These are phyloP conservation scores for Comarum palustre DNA, from an alignment of 306 rosid genomes.

Conservation along the genomic window DNA sequence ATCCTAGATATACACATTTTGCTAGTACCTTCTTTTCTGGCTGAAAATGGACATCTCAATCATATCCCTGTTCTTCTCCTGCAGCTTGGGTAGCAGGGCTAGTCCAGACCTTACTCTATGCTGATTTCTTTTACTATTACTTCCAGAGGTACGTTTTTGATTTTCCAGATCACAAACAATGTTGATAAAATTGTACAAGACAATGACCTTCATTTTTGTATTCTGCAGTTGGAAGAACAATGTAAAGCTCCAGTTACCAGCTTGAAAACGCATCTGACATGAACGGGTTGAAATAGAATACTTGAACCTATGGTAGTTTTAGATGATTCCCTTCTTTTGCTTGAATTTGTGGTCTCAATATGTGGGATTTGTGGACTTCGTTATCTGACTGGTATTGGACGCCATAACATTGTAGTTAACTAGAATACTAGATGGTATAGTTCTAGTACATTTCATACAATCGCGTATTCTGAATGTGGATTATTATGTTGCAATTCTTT, in stretches of 20 bases:
- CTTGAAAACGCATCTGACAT: conserved; percentile 38
- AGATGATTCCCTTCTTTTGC: background rate
- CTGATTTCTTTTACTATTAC: conserved; percentile 88
- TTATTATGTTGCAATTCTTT: background rate
- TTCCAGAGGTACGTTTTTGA: conserved; percentile 59
- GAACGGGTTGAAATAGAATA: conserved; percentile 4
- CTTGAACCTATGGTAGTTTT: background rate
- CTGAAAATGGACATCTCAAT: background rate
- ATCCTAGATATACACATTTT: background rate
- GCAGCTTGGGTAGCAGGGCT: conserved; percentile 88
- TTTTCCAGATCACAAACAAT: background rate
- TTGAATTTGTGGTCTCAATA: conserved; percentile 12
- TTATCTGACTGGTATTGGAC: background rate
- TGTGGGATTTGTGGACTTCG: background rate
- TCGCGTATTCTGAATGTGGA: background rate
- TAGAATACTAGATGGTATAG: background rate
- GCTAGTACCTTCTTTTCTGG: background rate
- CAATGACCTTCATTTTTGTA: conserved; percentile 13
- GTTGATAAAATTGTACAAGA: conserved; percentile 15
- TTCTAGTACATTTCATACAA: background rate
- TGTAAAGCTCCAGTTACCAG: conserved; percentile 74
- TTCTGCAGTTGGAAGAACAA: conserved; percentile 83
- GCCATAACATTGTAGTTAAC: background rate
- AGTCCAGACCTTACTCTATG: conserved; percentile 78
- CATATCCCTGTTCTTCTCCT: conserved; percentile 9